A percentile compares a stretch with the other conserved stretches of the same genome.
Evolutionary conservation across 441 rosid species (phyloP).

Genomic region (Adansonia grandidieri): DNA sequence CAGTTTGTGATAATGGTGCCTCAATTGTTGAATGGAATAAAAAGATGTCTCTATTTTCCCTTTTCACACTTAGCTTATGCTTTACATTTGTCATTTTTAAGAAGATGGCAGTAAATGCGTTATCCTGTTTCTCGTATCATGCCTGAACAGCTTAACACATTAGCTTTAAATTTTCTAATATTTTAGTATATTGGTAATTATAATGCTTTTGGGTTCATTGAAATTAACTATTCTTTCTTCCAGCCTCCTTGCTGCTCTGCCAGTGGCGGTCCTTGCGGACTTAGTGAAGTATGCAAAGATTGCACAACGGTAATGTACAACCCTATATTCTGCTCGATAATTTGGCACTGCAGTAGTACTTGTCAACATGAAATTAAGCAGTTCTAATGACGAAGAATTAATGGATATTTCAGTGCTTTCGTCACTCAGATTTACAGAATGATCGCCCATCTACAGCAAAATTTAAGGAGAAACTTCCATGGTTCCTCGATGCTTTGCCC

Average conservation of each 20-base stretch:
- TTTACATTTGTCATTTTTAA: slow-evolving; percentile 6
- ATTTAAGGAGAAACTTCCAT: slow-evolving; percentile 92
- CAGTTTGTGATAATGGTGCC: not conserved
- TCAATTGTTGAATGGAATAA: slow-evolving; percentile 14
- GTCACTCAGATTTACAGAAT: slow-evolving; percentile 79
- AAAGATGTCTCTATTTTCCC: not conserved
- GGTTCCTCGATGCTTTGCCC: slow-evolving; percentile 94
- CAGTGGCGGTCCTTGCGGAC: slow-evolving; percentile 58
- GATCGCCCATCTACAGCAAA: slow-evolving; percentile 91
- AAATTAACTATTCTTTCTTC: slow-evolving; percentile 31
- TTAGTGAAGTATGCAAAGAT: slow-evolving; percentile 85
- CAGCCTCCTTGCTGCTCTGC: slow-evolving; percentile 92
- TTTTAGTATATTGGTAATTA: slow-evolving; percentile 8
- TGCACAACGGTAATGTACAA: slow-evolving; percentile 85
- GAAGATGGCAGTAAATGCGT: slow-evolving; percentile 1
- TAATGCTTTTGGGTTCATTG: slow-evolving; percentile 15
- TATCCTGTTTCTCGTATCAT: slow-evolving; percentile 5
- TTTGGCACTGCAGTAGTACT: slow-evolving; percentile 4
- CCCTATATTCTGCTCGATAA: slow-evolving; percentile 19
- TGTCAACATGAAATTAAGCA: slow-evolving; percentile 26
- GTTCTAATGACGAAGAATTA: slow-evolving; percentile 24
- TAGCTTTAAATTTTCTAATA: not conserved
- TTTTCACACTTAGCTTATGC: not conserved
- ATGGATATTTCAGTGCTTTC: slow-evolving; percentile 77
- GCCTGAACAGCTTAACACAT: not conserved